Conservation (phyloP, 225 moss, liverwort and hornwort genomes). For the Pseudoscleropodium purum region DNA sequence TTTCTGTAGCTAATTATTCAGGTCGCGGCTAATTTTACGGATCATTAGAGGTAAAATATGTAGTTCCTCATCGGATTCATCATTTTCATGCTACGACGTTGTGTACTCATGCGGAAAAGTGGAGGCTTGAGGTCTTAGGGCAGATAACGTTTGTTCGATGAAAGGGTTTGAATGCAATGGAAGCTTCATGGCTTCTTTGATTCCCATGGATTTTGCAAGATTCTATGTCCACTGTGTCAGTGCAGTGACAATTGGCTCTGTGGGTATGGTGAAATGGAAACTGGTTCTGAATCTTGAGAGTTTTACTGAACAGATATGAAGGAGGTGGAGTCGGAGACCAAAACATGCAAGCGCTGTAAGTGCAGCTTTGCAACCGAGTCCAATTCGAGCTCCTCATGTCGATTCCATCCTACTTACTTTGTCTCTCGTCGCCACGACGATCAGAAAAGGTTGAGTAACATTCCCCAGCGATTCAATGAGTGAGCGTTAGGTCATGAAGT, state of each 20-base stretch:
- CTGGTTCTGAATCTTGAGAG: background rate
- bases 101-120: background rate
- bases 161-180: background rate
- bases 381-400: constrained; percentile 48
- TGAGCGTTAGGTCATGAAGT: background rate
- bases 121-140: background rate
- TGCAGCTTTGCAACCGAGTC: constrained; percentile 21
- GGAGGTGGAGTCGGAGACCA: constrained; percentile 8
- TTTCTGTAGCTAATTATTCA: background rate
- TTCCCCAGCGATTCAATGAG: background rate
- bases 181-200: background rate
- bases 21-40: background rate
- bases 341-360: constrained; percentile 60
- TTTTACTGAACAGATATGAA: constrained; percentile 21
- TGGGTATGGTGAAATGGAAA: background rate
- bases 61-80: background rate
- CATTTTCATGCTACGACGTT: background rate
- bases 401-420: constrained; percentile 59
- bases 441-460: constrained; percentile 43
- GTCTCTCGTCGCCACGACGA: constrained; percentile 78
- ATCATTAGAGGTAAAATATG: background rate
- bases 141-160: background rate
- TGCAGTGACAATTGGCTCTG: background rate
- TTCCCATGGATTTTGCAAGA: background rate
- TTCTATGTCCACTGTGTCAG: background rate